These are phyloP conservation scores for Dichotomocladium elegans DNA, from an alignment of 371 early-diverging fungal genomes.

Conservation along the genomic window DNA sequence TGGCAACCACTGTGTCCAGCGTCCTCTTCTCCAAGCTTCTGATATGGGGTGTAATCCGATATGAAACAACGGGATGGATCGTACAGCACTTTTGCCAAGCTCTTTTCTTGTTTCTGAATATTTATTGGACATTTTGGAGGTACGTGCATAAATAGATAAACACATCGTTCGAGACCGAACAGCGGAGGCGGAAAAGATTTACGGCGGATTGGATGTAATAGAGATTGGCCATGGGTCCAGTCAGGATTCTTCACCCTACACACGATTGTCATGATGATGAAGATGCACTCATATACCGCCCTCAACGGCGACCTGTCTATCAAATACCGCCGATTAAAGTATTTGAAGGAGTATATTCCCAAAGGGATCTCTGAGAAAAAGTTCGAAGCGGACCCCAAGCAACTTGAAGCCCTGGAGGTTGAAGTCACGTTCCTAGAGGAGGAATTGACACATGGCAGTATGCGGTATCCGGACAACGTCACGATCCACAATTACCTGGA, in stretches of 20 bases:
- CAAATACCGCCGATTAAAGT: constrained; percentile 36
- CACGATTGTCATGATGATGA: constrained; percentile 91
- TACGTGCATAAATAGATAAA: constrained; percentile 18
- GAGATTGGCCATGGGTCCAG: constrained; percentile 92
- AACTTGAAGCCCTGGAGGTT: constrained; percentile 20
- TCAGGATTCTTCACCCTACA: constrained; percentile 87
- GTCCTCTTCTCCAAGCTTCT: constrained; percentile 61
- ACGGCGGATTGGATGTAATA: constrained; percentile 12
- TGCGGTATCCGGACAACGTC: constrained; percentile 78
- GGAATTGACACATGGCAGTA: constrained; percentile 56
- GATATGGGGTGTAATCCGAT: constrained; percentile 50
- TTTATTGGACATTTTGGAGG: constrained; percentile 67
- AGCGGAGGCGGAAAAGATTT: too few relatives aligned
- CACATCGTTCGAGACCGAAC: not conserved
- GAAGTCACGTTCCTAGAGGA: constrained; percentile 57
- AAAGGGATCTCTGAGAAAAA: constrained; percentile 19
- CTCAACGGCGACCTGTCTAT: constrained; percentile 70
- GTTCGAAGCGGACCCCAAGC: not conserved
- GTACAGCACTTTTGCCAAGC: constrained; percentile 74
- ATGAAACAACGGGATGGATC: constrained; percentile 48
- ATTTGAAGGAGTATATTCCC: constrained; percentile 31
- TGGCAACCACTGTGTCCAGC: constrained; percentile 55
- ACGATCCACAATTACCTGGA: constrained; percentile 82
- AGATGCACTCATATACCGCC: constrained; percentile 86
- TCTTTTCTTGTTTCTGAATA: constrained; percentile 56